A percentile compares a stretch with the other conserved stretches of the same genome.
These are phyloP conservation scores for Fusarium longipes DNA, from an alignment of 2,329 filamentous ascomycete genomes.

Conservation along the genomic window DNA sequence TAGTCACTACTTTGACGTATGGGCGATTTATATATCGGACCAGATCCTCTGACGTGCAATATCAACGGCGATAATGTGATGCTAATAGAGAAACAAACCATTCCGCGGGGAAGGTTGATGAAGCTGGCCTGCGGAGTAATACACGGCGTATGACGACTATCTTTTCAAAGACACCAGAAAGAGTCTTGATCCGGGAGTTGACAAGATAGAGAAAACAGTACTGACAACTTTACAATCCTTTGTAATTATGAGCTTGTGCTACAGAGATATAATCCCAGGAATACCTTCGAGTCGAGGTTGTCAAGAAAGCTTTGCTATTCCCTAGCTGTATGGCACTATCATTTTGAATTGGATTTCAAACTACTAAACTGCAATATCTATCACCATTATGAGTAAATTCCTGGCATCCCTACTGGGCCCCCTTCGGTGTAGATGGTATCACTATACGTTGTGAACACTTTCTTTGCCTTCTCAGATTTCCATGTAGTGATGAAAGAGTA, in stretches of 20 bases:
- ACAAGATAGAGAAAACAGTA: too few relatives aligned
- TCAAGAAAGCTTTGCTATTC: neutral
- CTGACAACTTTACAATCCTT: neutral
- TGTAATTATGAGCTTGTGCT: neutral
- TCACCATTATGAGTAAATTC: neutral
- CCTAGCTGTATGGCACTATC: too few relatives aligned
- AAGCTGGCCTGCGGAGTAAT: too few relatives aligned
- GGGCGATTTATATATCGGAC: neutral
- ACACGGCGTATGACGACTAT: too few relatives aligned
- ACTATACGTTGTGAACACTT: neutral
- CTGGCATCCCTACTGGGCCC: neutral
- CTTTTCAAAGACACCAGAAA: too few relatives aligned
- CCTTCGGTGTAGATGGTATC: neutral
- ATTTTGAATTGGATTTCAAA: neutral
- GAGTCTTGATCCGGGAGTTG: too few relatives aligned
- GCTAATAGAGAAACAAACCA: too few relatives aligned
- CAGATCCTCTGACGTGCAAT: neutral
- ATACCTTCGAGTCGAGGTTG: neutral
- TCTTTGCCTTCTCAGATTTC: accelerated
- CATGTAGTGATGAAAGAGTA: neutral
- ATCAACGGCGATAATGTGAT: neutral
- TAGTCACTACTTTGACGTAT: neutral
- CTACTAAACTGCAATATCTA: neutral
- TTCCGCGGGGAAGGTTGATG: too few relatives aligned
- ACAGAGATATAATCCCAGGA: neutral